Conservation (phyloP, 2,329 filamentous ascomycete species). For the Calonectria pauciramosa region DNA sequence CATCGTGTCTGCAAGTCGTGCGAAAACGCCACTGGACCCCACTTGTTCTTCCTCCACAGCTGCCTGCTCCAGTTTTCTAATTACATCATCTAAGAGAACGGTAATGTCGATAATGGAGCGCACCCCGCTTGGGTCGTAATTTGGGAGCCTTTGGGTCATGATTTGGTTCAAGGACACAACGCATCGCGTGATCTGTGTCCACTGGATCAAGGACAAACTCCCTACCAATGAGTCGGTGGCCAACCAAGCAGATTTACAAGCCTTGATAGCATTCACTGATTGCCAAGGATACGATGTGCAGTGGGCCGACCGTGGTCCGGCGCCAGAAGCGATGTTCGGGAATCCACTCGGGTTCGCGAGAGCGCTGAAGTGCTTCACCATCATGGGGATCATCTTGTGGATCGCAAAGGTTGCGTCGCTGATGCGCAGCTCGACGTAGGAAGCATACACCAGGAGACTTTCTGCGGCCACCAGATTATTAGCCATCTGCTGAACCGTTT, state of each 20-base stretch:
- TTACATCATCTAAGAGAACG: not conserved
- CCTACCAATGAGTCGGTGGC: too few species aligned
- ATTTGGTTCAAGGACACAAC: not conserved
- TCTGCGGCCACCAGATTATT: not conserved
- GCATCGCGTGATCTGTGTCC: not conserved
- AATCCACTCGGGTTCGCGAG: not conserved
- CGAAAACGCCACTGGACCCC: not conserved
- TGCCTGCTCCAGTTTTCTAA: not conserved
- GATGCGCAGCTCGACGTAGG: not conserved
- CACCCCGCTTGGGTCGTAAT: not conserved
- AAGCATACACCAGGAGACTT: not conserved
- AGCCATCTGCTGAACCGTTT: not conserved
- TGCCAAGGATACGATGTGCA: not conserved
- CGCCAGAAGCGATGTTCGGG: too few species aligned
- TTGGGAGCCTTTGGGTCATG: not conserved
- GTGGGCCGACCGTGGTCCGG: not conserved
- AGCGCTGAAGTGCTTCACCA: not conserved
- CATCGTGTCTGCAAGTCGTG: not conserved
- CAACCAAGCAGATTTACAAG: not conserved
- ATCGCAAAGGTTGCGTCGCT: not conserved
- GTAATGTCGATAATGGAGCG: not conserved
- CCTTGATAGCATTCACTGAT: not conserved
- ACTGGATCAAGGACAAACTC: not conserved
- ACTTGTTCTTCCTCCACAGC: not conserved
- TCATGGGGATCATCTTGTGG: not conserved